Percentiles rank a stretch among this genome's conserved stretches.
phyloP scores from a whole-genome alignment of 1,284 basidiomycete genomes.

The Salmacisia buchloeana region DNA sequence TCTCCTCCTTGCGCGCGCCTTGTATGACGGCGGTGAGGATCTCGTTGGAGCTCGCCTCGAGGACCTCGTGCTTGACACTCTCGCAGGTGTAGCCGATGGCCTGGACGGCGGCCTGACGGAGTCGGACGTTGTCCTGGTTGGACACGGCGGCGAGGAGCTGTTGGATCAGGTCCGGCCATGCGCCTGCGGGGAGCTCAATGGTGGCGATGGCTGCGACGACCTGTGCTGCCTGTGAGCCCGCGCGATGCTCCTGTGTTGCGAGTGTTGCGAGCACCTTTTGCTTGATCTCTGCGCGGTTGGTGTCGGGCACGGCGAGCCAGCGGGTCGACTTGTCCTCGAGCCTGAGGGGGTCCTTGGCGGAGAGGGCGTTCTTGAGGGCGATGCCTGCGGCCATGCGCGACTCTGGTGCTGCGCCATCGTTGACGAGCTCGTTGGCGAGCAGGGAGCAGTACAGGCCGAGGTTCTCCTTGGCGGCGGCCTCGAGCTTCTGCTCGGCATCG shows the following conservation, averaged over 20 bases:
- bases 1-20: conserved; percentile 92
- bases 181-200: conserved; percentile 78
- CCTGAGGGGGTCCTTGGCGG: conserved; percentile 72
- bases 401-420: conserved; percentile 55
- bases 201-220: conserved; percentile 88
- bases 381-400: conserved; percentile 90
- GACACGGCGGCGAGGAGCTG: conserved; percentile 81
- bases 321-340: conserved; percentile 41
- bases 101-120: conserved; percentile 84
- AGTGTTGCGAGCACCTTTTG: conserved; percentile 77
- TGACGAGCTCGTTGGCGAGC: conserved; percentile 43
- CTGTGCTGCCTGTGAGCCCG: conserved; percentile 82
- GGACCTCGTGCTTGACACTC: conserved; percentile 67
- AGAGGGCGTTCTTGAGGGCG: conserved; percentile 91
- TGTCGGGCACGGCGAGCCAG: conserved; percentile 71
- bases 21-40: conserved; percentile 98
- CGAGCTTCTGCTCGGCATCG: conserved; percentile 47
- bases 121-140: conserved; percentile 67
- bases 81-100: conserved; percentile 97
- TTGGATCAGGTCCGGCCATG: conserved; percentile 87
- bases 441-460: conserved; percentile 44
- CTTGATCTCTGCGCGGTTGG: conserved; percentile 77
- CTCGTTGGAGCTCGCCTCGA: conserved; percentile 86
- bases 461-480: conserved; percentile 43
- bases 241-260: conserved; percentile 66